Evolutionary conservation across 441 rosid genomes (phyloP), one percentile per base, ranked within the genome.

Genomic region (Adansonia gregorii): DNA sequence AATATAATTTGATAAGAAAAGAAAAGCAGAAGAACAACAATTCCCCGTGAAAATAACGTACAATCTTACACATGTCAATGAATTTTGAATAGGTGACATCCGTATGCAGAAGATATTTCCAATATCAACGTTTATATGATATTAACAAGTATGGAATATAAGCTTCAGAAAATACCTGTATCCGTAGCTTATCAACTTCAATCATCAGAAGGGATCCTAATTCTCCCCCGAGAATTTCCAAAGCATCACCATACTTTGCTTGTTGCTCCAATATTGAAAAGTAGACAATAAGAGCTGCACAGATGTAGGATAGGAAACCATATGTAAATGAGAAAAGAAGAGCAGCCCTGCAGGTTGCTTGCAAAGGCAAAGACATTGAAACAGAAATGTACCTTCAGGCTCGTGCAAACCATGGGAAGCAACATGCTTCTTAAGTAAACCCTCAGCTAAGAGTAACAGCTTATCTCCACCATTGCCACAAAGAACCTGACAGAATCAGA

Each of bases 321-420:
- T 72, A 10, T 52, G 54, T 52, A 73, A 24, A 48, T 39, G 52
- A 43, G 63, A 64, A 43, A 60, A 46, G n/a, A 80, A 54, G 64
- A 22, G 52, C 55, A 12, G 48, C 63, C 11, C n/a, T 15, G 41
- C 51, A 39, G 31, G 68, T 17, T 55, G 24, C 58, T 12, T 15
- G 67, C 9, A 15, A 56, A 64, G 54, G 64, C 67, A 75, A 63
- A 61, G 59, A 22, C 49, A 74, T 15, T 27, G 56, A 27, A 67
- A 52, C 67, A 77, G 58, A 80, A 73, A 19, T 60, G 19, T 71
- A 93, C 99, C 99, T 90, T 97, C 99, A 17, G 98, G 98, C 85
- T 94, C 98, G 81, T 94, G 98, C 91, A 97, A 89, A 85, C 97
- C 89, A 82, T 94, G 98, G 72, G 98, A 83, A 59, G 88, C 88